phyloP scores from a whole-genome alignment of 2,329 filamentous ascomycete genomes.

The Diaporthe sp. region DNA sequence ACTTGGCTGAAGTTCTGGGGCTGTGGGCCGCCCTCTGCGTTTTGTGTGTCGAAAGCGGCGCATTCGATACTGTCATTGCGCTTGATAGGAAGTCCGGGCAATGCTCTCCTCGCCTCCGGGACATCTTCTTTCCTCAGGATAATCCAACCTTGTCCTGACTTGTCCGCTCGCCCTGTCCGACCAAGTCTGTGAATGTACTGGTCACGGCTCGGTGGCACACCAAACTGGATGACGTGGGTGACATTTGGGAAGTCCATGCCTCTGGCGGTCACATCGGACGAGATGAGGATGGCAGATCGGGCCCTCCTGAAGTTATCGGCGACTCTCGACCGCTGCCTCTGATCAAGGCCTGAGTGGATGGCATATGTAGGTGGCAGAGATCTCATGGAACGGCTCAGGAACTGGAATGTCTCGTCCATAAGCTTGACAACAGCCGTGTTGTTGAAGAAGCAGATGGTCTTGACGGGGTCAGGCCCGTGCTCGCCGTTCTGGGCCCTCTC shows the following conservation, averaged over 20 bases:
- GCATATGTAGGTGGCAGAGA: constrained; percentile 56
- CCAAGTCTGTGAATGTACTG: constrained; percentile 83
- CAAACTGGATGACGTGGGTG: constrained; percentile 82
- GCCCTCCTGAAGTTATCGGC: constrained; percentile 78
- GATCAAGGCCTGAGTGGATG: constrained; percentile 84
- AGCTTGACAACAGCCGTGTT: constrained; percentile 79
- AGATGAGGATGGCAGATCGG: constrained; percentile 74
- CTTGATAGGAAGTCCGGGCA: constrained; percentile 70
- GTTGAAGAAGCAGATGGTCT: constrained; percentile 94
- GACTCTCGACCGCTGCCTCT: constrained; percentile 74
- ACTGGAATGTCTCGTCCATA: constrained; percentile 64
- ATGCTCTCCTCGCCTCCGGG: constrained; percentile 56
- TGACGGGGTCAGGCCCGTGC: constrained; percentile 73
- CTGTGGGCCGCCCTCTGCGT: constrained; percentile 55
- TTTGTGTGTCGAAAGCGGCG: constrained; percentile 63
- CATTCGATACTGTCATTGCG: constrained; percentile 62
- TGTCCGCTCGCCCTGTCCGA: constrained; percentile 80
- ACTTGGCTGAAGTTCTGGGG: constrained; percentile 58
- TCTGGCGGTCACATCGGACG: constrained; percentile 82
- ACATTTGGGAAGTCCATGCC: constrained; percentile 88
- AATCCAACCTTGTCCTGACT: constrained; percentile 78
- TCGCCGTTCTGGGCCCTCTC: constrained; percentile 56
- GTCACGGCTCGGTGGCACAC: constrained; percentile 71
- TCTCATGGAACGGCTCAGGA: constrained; percentile 51
- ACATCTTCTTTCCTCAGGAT: constrained; percentile 68